These are phyloP conservation scores for Hypoxylon sp. DNA, from an alignment of 2,329 filamentous ascomycete species.

Conservation along the genomic window DNA sequence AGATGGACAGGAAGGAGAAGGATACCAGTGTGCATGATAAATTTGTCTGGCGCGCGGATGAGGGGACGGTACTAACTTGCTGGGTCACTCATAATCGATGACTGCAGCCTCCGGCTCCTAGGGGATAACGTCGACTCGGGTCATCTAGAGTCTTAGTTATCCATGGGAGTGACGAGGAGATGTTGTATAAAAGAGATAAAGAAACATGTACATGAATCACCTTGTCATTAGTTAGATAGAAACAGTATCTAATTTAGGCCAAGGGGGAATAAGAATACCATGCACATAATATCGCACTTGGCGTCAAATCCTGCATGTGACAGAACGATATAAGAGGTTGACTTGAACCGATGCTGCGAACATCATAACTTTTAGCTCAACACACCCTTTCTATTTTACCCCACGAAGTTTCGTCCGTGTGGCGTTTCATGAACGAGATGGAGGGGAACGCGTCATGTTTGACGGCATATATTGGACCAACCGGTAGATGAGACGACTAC, in stretches of 20 bases:
- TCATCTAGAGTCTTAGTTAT: conserved; percentile 9
- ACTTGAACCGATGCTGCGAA: conserved; percentile 3
- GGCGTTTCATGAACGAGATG: conserved; percentile 11
- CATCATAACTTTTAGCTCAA: not conserved
- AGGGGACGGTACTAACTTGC: conserved; percentile 40
- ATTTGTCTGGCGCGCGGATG: conserved; percentile 37
- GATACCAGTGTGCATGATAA: conserved; percentile 21
- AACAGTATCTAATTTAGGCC: conserved; percentile 22
- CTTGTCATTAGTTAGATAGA: conserved; percentile 32
- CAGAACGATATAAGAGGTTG: conserved; percentile 3
- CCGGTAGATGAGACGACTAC: not conserved
- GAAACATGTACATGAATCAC: conserved; percentile 39
- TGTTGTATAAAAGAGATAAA: conserved; percentile 29
- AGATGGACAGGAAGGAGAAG: conserved; percentile 17
- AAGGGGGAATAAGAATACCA: conserved; percentile 26
- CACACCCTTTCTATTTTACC: not conserved
- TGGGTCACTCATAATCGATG: conserved; percentile 34
- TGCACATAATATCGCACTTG: conserved; percentile 16
- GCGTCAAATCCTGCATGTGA: conserved; percentile 14
- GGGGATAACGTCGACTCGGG: conserved; percentile 22
- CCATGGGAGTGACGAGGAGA: conserved; percentile 38
- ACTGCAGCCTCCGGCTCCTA: conserved; percentile 41
- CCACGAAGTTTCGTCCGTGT: conserved; percentile 5
- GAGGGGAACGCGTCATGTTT: conserved; percentile 10
- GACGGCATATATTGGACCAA: conserved; percentile 27